Evolutionary conservation across 805 yeast species (phyloP).

Genomic region (Pichia exigua): DNA sequence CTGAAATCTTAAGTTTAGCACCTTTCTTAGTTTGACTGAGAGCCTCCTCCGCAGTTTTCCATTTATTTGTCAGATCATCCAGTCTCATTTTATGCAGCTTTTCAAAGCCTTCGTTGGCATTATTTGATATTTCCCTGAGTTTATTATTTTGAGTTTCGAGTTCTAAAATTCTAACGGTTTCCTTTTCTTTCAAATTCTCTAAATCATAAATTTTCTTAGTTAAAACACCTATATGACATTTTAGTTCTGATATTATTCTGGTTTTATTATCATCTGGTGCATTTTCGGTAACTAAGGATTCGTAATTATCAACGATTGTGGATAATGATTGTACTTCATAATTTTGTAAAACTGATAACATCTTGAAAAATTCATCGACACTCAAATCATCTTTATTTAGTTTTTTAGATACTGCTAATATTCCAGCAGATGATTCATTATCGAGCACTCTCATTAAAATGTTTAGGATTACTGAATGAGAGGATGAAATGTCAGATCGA

Average conservation of each 20-base stretch:
- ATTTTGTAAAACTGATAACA: constrained; percentile 6
- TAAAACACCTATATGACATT: neutral
- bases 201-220: constrained; percentile 1
- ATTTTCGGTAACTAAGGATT: neutral
- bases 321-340: constrained; percentile 5
- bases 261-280: neutral
- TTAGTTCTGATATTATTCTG: neutral
- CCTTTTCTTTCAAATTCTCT: constrained; percentile 2
- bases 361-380: neutral
- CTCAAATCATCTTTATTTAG: neutral
- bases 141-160: constrained; percentile 1
- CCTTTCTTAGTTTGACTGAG: constrained; percentile 54
- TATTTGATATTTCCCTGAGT: neutral
- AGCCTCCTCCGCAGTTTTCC: constrained; percentile 68
- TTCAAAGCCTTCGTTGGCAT: constrained; percentile 7
- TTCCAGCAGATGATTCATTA: constrained; percentile 1
- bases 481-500: neutral
- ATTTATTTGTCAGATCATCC: constrained; percentile 53
- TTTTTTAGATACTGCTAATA: neutral
- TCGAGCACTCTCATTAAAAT: constrained; percentile 2
- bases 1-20: constrained; percentile 41
- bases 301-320: constrained; percentile 5
- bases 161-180: constrained; percentile 2
- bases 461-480: neutral
- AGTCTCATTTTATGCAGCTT: constrained; percentile 35